Evolutionary conservation across 2,329 filamentous ascomycete species (phyloP).

Genomic region (Curvularia spicifera): DNA sequence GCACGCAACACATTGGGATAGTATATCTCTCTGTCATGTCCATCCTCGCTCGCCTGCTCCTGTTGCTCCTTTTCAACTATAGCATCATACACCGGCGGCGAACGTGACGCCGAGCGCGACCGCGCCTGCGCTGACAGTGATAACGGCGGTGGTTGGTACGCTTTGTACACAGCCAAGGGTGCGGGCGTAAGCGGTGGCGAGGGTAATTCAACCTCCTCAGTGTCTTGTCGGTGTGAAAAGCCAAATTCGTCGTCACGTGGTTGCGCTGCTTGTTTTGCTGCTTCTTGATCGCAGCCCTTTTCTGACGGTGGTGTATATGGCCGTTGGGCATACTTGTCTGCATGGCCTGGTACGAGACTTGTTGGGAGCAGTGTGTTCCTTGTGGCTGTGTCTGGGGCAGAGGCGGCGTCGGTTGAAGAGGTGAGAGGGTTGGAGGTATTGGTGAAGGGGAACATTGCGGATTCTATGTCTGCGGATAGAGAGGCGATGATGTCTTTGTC

Average conservation of each 20-base stretch:
- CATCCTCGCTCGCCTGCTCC: neutral
- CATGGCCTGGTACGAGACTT: neutral
- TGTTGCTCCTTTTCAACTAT: neutral
- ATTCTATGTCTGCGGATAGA: conserved; percentile 27
- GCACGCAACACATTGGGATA: neutral
- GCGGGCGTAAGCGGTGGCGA: conserved; percentile 16
- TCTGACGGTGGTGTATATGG: neutral
- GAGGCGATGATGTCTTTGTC: conserved; percentile 23
- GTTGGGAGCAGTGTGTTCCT: neutral
- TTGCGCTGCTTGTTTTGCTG: no score
- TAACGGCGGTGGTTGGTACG: conserved; percentile 25
- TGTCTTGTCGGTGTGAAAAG: neutral
- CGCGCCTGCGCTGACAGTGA: neutral
- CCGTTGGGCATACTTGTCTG: neutral
- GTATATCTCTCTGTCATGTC: neutral
- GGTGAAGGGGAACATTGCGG: conserved; percentile 3
- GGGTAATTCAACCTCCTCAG: neutral
- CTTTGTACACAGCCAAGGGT: conserved; percentile 25
- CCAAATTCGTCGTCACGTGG: no score
- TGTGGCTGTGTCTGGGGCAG: neutral
- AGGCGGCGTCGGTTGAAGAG: neutral
- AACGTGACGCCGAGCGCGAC: neutral
- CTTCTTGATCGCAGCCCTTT: no score
- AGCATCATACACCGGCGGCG: neutral
- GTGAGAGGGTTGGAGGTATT: neutral